Evolutionary conservation across 2,329 filamentous ascomycete genomes (phyloP), one percentile per base, ranked within the genome.

Genomic region (Colletotrichum simmondsii): DNA sequence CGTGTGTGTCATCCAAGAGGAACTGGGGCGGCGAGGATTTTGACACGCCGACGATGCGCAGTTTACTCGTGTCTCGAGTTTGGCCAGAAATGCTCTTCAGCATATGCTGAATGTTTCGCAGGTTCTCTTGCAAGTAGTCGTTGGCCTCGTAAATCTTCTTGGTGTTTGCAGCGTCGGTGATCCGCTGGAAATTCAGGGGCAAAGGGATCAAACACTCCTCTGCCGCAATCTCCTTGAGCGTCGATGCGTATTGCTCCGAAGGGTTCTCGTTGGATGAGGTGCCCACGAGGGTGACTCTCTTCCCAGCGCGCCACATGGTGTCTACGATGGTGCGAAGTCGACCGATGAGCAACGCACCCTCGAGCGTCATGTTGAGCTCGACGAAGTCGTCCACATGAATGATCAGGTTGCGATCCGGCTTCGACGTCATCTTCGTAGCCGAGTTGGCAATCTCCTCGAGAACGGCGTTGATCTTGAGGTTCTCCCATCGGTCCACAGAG

Each of bases 361-460:
- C 91, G 6, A 88, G 81, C 1, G 93, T 92, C 78, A 89, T 89
- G 77, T 88, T 90, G 10, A 99, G 86, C 75, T 97, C 94, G 65
- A 93, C 91, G 78, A 95, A 93, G 80, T 98, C 94, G 79, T 93
- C 90, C 14, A 98, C 84, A 77, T 94, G 94, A 52, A 97, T 86
- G 71, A 98, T 92, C 8, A 95, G 87, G 28, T 87, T 87, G 26
- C 80, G 86, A 79, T 77, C 79, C 5, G 71, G 54, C 24, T 73
- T 35, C 26, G 57, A 68, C 3, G 61, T 53, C 37, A 52, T 63
- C 52, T 59, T 71, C 12, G 35, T 19, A 11, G 62, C 52, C 11
- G 57, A 46, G 76, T 79, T 77, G 7, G 75, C 59, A n/a, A 93
- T 81, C 59, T 87, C 84, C 59, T 91, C 89, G 54, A 93, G 76